Percentiles rank a stretch among this genome's conserved stretches.
These are phyloP conservation scores for Chamaecrista fasciculata DNA, from an alignment of 306 rosid species.

Conservation along the genomic window DNA sequence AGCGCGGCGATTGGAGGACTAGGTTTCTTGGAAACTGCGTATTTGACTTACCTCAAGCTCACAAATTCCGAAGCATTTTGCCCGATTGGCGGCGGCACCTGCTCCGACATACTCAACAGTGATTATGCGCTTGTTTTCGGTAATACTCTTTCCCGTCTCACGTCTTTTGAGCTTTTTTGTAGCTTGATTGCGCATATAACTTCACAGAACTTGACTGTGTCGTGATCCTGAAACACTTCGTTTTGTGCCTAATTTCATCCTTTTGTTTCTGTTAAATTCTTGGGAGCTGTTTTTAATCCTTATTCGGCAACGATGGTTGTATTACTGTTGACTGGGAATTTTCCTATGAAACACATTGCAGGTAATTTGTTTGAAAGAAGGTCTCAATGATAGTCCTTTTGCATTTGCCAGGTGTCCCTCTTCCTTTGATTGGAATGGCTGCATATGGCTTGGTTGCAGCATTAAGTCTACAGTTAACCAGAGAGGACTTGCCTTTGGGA, in stretches of 20 bases:
- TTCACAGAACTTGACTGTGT: neutral
- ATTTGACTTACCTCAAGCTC: constrained; percentile 73
- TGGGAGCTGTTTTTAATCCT: neutral
- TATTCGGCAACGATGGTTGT: neutral
- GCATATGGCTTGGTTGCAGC: constrained; percentile 66
- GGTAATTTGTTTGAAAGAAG: constrained; percentile 40
- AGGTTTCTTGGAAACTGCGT: constrained; percentile 79
- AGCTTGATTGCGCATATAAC: neutral
- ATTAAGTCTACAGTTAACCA: constrained; percentile 55
- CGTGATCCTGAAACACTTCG: neutral
- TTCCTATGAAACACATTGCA: constrained; percentile 26
- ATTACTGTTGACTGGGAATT: constrained; percentile 14
- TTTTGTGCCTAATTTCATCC: neutral
- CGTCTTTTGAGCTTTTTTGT: neutral
- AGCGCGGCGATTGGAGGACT: constrained; percentile 54
- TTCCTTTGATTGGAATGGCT: constrained; percentile 75
- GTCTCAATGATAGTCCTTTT: constrained; percentile 39
- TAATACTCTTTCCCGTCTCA: constrained; percentile 5
- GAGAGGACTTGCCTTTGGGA: constrained; percentile 56
- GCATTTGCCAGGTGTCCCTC: constrained; percentile 69
- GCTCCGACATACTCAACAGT: constrained; percentile 69
- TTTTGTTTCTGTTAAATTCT: neutral
- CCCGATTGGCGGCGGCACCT: constrained; percentile 58
- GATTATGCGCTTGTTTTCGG: constrained; percentile 80
- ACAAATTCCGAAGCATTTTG: constrained; percentile 68